Conservation (phyloP, 129 eudicot genomes). For the Erigeron canadensis region DNA sequence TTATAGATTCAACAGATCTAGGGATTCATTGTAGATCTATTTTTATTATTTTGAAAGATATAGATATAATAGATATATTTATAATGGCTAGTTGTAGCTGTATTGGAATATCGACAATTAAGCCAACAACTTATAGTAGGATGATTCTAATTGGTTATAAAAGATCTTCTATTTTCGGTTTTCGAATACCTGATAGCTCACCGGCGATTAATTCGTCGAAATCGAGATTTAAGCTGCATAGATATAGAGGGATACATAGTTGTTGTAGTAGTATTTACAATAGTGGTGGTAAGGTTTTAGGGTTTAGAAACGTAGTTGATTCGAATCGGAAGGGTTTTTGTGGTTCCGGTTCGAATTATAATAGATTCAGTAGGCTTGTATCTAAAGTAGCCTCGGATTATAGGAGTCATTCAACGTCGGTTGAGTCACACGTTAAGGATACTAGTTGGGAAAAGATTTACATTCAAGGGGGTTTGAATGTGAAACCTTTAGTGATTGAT, state of each 20-base stretch:
- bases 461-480: conserved; percentile 67
- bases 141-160: conserved; percentile 48
- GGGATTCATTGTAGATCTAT: conserved; percentile 23
- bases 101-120: conserved; percentile 55
- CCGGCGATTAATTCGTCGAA: conserved; percentile 49
- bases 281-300: conserved; percentile 40
- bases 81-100: conserved; percentile 55
- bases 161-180: conserved; percentile 53
- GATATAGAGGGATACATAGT: conserved; percentile 25
- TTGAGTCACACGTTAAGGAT: conserved; percentile 54
- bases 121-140: conserved; percentile 68
- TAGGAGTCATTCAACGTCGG: conserved; percentile 67
- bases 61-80: neutral
- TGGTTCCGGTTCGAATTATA: conserved; percentile 51
- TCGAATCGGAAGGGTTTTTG: conserved; percentile 65
- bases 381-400: conserved; percentile 73
- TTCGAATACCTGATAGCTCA: conserved; percentile 33
- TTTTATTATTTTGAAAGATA: neutral
- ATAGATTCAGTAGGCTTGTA: conserved; percentile 35
- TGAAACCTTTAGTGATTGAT: conserved; percentile 64
- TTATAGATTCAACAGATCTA: conserved; percentile 26
- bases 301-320: conserved; percentile 45
- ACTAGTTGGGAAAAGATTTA: conserved; percentile 65
- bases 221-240: conserved; percentile 32
- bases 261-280: conserved; percentile 34